Evolutionary conservation across 1,139 yeast species (phyloP).

Genomic region (Candida sojae): DNA sequence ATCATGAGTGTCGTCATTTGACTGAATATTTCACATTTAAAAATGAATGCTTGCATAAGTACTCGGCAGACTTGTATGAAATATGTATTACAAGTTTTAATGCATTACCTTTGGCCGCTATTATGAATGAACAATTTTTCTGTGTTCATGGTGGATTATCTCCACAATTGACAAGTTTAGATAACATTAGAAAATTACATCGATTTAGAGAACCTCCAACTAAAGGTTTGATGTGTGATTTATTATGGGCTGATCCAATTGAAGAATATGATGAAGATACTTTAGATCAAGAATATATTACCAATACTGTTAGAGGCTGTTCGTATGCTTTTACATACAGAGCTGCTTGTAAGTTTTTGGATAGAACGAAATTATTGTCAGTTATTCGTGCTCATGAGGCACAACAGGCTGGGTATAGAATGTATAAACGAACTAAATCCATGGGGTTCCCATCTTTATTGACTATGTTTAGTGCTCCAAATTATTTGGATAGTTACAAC

Average conservation of each 20-base stretch:
- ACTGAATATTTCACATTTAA: conserved; percentile 94
- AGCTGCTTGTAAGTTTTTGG: conserved; percentile 82
- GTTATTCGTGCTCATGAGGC: conserved; percentile 97
- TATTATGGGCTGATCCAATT: conserved; percentile 94
- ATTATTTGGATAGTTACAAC: conserved; percentile 88
- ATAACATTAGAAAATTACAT: conserved; percentile 69
- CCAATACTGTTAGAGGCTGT: conserved; percentile 86
- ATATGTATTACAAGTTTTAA: conserved; percentile 81
- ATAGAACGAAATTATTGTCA: conserved; percentile 75
- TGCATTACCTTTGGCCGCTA: conserved; percentile 87
- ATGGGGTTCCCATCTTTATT: conserved; percentile 92
- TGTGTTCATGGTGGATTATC: conserved; percentile 98
- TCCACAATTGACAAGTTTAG: conserved; percentile 73
- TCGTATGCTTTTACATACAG: conserved; percentile 86
- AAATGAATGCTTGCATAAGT: conserved; percentile 87
- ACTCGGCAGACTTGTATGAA: conserved; percentile 66
- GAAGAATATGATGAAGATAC: conserved; percentile 81
- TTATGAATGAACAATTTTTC: conserved; percentile 92
- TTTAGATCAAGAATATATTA: conserved; percentile 52
- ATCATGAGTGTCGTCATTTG: conserved; percentile 93
- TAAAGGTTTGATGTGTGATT: conserved; percentile 90
- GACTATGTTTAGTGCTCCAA: conserved; percentile 95
- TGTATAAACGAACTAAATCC: conserved; percentile 83
- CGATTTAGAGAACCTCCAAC: conserved; percentile 95
- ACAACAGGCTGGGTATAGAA: conserved; percentile 95